A percentile compares a stretch with the other conserved stretches of the same genome.
Conservation (phyloP, 768 basidiomycete genomes). For the Boletus subparvulus region DNA sequence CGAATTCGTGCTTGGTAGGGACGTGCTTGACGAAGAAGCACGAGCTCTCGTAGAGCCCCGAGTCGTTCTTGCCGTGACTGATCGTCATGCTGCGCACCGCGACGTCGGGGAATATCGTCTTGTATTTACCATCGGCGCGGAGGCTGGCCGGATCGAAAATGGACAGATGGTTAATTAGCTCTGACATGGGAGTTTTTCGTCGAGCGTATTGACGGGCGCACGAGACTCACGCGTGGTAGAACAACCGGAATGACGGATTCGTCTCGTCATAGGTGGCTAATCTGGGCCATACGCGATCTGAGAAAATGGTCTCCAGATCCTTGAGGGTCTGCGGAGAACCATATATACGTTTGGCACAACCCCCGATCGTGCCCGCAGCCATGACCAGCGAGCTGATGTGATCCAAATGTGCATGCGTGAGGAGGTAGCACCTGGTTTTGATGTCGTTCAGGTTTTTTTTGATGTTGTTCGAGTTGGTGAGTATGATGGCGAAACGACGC, state of each 20-base stretch:
- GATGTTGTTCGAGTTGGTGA: neutral
- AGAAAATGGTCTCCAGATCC: constrained; percentile 71
- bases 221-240: constrained; percentile 61
- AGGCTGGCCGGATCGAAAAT: constrained; percentile 39
- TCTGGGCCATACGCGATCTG: constrained; percentile 82
- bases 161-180: constrained; percentile 5
- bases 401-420: constrained; percentile 91
- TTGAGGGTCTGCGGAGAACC: constrained; percentile 60
- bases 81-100: constrained; percentile 68
- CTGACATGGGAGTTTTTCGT: constrained; percentile 2
- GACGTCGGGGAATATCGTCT: constrained; percentile 49
- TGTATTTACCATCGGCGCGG: constrained; percentile 51
- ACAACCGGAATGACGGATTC: constrained; percentile 56
- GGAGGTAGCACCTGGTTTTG: constrained; percentile 65
- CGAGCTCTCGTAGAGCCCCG: constrained; percentile 65
- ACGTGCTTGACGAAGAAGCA: constrained; percentile 86
- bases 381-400: constrained; percentile 83
- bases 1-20: constrained; percentile 60
- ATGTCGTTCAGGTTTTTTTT: no score
- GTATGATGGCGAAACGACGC: neutral
- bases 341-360: constrained; percentile 61
- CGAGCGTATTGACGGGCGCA: neutral
- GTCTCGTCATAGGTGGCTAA: constrained; percentile 73
- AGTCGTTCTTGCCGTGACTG: constrained; percentile 63
- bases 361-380: constrained; percentile 73